These are phyloP conservation scores for Fusarium abutilonis DNA, from an alignment of 2,329 filamentous ascomycete species.

Conservation along the genomic window DNA sequence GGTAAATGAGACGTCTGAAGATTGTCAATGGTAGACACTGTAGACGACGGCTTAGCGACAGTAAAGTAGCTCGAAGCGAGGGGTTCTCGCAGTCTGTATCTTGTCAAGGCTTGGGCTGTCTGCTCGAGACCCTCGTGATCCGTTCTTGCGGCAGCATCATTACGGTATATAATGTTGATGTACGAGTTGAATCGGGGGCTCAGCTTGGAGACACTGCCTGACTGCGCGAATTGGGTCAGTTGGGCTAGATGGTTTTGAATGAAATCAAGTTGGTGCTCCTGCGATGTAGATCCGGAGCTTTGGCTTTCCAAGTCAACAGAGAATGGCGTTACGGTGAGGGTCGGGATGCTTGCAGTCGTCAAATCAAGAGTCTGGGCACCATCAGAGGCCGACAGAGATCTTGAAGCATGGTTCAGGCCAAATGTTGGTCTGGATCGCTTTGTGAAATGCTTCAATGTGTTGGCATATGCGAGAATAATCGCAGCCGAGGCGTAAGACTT, in stretches of 20 bases:
- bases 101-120: background rate
- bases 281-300: background rate
- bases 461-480: conserved; percentile 14
- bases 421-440: conserved; percentile 3
- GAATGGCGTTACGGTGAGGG: conserved; percentile 7
- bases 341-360: conserved; percentile 5
- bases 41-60: background rate
- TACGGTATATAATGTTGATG: conserved; percentile 14
- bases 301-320: background rate
- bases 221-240: conserved; percentile 8
- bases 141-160: background rate
- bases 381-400: conserved; percentile 8
- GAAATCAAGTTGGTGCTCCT: background rate
- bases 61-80: conserved; percentile 22
- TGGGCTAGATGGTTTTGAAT: conserved; percentile 19
- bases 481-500: background rate
- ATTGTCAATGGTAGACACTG: background rate
- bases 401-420: conserved; percentile 22
- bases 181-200: conserved; percentile 11
- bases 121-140: no score
- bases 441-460: background rate
- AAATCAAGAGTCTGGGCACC: conserved; percentile 13
- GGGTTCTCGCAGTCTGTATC: conserved; percentile 15
- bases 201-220: background rate
- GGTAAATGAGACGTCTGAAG: background rate